Evolutionary conservation across 495 filamentous ascomycete species (phyloP), one percentile per base, ranked within the genome.

Genomic region (Trichoderma parareesei): DNA sequence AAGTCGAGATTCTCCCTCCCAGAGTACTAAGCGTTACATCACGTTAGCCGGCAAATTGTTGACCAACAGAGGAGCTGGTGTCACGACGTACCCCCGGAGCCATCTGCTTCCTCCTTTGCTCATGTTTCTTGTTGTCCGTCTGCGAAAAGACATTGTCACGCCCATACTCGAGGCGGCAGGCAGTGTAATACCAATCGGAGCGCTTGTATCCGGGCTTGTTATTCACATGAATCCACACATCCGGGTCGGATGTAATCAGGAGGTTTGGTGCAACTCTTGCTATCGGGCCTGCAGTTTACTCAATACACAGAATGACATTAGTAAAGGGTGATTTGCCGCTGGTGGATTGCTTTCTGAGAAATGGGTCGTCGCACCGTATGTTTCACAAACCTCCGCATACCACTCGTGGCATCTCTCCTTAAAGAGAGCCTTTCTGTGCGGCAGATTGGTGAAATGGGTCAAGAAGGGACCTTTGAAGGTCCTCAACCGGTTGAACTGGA

Each of bases 1-100:
- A 81, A 68, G 0, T 65, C 65, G 1, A 62, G 59, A 59, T 79
- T 81, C 27, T 81, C 78, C 64, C 71, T 75, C 41, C 78, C 77
- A 3, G 73, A 70, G 60, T 80, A 81, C 76, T 81, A 38, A 10
- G 10, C 16, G 6, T 41, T 6, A 20, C 40, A 9, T 18, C 7
- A 5, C 16, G 16, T 64, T 35, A 64, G 62, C 42, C 4, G 1
- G 14, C 42, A 14, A 38, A 8, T 35, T 16, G 33, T 35, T 11
- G 35, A 1, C 13, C 38, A 11, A 35, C 6, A 35, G 2, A 64
- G 2, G 20, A 41, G 11, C 1, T 41, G 6, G 40, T 8, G 18
- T 14, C 16, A 48, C 37, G 27, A 14, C 62, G 38, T 64, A 64
- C 62, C 16, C 62, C 62, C 0, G 62, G 42, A 10, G 62, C 62